Conservation (phyloP, 768 basidiomycete genomes). For the Phlebiopsis flavidoalba region DNA sequence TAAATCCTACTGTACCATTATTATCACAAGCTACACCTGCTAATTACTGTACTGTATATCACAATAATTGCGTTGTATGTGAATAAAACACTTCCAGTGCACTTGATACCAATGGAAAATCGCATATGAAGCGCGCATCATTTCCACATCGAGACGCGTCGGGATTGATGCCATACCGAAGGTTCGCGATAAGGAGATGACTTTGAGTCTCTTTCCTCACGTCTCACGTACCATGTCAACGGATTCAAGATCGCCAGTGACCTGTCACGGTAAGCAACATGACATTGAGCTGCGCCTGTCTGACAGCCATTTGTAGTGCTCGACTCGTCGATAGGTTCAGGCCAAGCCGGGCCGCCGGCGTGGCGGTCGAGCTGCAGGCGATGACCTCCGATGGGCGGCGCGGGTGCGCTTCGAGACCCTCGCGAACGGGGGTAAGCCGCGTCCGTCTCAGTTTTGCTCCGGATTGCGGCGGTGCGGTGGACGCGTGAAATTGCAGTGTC, state of each 20-base stretch:
- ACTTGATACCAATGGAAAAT: no score
- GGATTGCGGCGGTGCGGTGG: background rate
- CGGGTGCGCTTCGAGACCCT: constrained; percentile 20
- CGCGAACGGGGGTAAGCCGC: constrained; percentile 56
- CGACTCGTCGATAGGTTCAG: constrained; percentile 81
- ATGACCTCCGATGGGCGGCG: background rate
- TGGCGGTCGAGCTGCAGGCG: constrained; percentile 48
- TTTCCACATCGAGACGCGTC: background rate
- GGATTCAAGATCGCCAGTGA: constrained; percentile 68
- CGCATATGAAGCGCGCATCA: background rate
- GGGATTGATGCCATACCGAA: background rate
- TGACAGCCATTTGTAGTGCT: constrained; percentile 72
- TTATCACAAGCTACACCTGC: background rate
- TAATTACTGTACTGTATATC: no score
- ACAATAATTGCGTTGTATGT: no score
- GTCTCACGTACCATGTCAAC: background rate
- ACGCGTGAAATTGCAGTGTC: constrained; percentile 33
- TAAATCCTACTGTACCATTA: background rate
- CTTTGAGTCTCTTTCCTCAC: no score
- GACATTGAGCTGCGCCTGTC: background rate
- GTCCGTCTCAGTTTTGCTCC: background rate
- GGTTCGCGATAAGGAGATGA: no score
- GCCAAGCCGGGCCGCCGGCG: constrained; percentile 70
- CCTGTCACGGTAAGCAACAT: constrained; percentile 70
- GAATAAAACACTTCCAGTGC: no score